Percentiles rank a stretch among this genome's conserved stretches.
phyloP scores from a whole-genome alignment of 2,329 filamentous ascomycete genomes.

The Chalaropsis ovoidea region DNA sequence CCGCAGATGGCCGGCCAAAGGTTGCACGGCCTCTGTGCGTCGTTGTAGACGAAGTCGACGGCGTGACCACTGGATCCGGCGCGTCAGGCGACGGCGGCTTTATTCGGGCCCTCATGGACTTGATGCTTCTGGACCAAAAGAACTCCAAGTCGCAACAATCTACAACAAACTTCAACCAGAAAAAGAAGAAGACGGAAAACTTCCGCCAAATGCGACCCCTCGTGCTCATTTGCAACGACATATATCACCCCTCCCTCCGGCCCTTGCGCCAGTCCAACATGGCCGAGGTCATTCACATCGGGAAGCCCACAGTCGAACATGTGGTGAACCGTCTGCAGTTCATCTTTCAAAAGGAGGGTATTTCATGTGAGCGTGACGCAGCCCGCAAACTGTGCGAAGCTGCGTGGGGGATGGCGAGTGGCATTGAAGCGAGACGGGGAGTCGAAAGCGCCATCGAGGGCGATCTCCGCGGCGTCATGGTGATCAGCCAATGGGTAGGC shows the following conservation, averaged over 20 bases:
- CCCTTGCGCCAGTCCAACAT: constrained; percentile 74
- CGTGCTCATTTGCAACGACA: constrained; percentile 92
- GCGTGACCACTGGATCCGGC: constrained; percentile 72
- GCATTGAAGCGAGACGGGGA: constrained; percentile 58
- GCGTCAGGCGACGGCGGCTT: constrained; percentile 82
- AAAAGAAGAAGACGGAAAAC: constrained; percentile 67
- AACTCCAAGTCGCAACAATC: constrained; percentile 41
- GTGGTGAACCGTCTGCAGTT: constrained; percentile 70
- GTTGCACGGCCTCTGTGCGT: constrained; percentile 81
- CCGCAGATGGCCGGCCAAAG: constrained; percentile 32
- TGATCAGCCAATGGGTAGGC: constrained; percentile 79
- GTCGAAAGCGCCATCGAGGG: constrained; percentile 59
- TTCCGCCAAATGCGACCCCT: constrained; percentile 81
- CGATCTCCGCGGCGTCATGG: constrained; percentile 73
- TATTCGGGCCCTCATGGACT: constrained; percentile 84
- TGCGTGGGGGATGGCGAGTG: constrained; percentile 66
- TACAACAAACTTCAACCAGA: constrained; percentile 28
- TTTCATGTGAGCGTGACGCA: constrained; percentile 79
- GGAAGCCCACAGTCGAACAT: constrained; percentile 77
- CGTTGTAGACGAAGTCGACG: constrained; percentile 92
- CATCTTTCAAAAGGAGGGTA: constrained; percentile 81
- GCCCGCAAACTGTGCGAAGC: constrained; percentile 75
- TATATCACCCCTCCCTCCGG: constrained; percentile 82
- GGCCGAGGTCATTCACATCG: constrained; percentile 84
- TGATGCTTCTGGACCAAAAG: constrained; percentile 76